Conservation (phyloP, 768 basidiomycete species). For the Phaeotremella fagi region DNA sequence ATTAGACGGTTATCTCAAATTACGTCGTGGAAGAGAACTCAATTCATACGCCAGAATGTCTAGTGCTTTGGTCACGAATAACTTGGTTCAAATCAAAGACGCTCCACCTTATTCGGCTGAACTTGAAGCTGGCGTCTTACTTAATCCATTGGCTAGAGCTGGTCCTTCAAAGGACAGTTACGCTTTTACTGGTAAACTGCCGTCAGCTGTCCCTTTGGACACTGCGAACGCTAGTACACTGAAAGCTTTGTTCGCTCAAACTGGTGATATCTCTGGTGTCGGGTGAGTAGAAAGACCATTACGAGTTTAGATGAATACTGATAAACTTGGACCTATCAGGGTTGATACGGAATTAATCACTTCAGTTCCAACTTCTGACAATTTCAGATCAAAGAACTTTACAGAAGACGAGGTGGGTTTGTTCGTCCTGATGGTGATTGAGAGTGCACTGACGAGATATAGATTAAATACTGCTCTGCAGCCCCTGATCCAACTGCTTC, state of each 20-base stretch:
- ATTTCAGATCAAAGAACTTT: constrained; percentile 87
- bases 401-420: constrained; percentile 64
- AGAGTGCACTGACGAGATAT: neutral
- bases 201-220: constrained; percentile 55
- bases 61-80: constrained; percentile 90
- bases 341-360: constrained; percentile 74
- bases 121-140: constrained; percentile 75
- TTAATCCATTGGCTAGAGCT: constrained; percentile 91
- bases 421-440: neutral
- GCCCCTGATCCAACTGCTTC: constrained; percentile 84
- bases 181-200: constrained; percentile 65
- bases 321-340: constrained; percentile 6
- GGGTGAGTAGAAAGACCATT: constrained; percentile 60
- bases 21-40: constrained; percentile 60
- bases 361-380: constrained; percentile 82
- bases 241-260: constrained; percentile 55
- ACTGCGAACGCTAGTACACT: constrained; percentile 65
- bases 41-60: constrained; percentile 57
- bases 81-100: constrained; percentile 91
- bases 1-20: constrained; percentile 68
- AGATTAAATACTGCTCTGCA: constrained; percentile 71
- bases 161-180: constrained; percentile 77
- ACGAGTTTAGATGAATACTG: neutral
- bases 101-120: constrained; percentile 81
- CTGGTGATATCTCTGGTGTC: constrained; percentile 63